These are phyloP conservation scores for Aureobasidium lini DNA, from an alignment of 2,329 filamentous ascomycete species.

Conservation along the genomic window DNA sequence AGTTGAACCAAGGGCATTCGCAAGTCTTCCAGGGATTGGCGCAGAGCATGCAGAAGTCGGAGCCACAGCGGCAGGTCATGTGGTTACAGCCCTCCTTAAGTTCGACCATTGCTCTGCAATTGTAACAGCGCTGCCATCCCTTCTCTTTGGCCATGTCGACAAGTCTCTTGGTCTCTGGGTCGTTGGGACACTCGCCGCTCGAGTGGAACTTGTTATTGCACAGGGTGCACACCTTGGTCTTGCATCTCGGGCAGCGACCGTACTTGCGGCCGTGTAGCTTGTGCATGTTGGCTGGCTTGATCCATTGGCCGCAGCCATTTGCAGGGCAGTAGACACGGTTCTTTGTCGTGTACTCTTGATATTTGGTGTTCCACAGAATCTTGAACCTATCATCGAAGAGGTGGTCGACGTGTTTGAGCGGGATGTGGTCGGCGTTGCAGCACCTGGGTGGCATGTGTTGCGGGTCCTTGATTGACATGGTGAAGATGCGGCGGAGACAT, in stretches of 20 bases:
- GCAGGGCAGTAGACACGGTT: slow-evolving; percentile 73
- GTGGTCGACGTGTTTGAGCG: slow-evolving; percentile 65
- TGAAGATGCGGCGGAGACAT: slow-evolving; percentile 69
- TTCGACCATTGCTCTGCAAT: slow-evolving; percentile 67
- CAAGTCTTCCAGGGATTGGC: slow-evolving; percentile 76
- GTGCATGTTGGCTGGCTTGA: slow-evolving; percentile 63
- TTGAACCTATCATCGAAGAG: slow-evolving; percentile 71
- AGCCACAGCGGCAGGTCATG: slow-evolving; percentile 77
- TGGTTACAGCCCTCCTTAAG: slow-evolving; percentile 79
- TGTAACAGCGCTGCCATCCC: slow-evolving; percentile 70
- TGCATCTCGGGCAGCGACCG: slow-evolving; percentile 64
- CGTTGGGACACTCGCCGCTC: slow-evolving; percentile 60
- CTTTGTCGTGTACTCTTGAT: slow-evolving; percentile 64
- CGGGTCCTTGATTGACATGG: slow-evolving; percentile 66
- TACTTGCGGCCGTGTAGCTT: slow-evolving; percentile 52
- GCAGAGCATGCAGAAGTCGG: slow-evolving; percentile 83
- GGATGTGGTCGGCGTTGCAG: slow-evolving; percentile 66
- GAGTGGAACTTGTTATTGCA: slow-evolving; percentile 72
- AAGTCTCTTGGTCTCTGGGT: slow-evolving; percentile 58
- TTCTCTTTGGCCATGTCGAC: slow-evolving; percentile 58
- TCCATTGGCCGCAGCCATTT: slow-evolving; percentile 68
- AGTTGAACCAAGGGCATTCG: slow-evolving; percentile 73
- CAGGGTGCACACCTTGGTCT: slow-evolving; percentile 62
- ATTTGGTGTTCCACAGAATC: slow-evolving; percentile 72
- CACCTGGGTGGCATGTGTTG: slow-evolving; percentile 80